These are phyloP conservation scores for Bolboschoenoplectus hybrid DNA, from an alignment of 202 grass and related monocot species.

Conservation along the genomic window DNA sequence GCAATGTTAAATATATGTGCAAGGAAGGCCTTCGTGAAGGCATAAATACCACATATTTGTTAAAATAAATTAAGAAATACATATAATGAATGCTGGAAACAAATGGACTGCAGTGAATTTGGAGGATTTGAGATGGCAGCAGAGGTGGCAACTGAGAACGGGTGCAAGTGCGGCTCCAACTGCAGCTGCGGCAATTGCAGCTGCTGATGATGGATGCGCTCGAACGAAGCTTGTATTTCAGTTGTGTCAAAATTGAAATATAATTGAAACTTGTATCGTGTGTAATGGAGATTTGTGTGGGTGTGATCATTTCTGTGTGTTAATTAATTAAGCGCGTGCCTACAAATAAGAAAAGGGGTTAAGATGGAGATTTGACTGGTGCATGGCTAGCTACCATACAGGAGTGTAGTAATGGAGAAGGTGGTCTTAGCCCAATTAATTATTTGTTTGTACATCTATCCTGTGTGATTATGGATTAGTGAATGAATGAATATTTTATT, in stretches of 20 bases:
- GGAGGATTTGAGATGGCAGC: slow-evolving; percentile 41
- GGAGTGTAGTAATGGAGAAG: not conserved
- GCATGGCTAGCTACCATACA: not conserved
- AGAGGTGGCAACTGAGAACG: slow-evolving; percentile 44
- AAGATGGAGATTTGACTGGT: not conserved
- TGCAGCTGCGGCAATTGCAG: slow-evolving; percentile 66
- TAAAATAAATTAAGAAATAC: not conserved
- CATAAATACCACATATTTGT: too few relatives aligned
- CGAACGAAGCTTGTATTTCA: not conserved
- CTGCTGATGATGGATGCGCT: slow-evolving; percentile 28
- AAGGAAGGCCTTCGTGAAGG: too few relatives aligned
- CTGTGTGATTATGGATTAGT: slow-evolving; percentile 8
- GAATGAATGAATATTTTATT: slow-evolving; percentile 11
- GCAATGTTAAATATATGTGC: too few relatives aligned
- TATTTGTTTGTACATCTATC: not conserved
- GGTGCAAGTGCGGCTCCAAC: slow-evolving; percentile 52
- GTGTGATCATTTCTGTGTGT: not conserved
- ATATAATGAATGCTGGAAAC: not conserved
- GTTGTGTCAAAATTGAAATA: not conserved
- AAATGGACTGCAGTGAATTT: not conserved
- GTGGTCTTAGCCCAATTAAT: slow-evolving; percentile 4
- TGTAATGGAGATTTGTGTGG: slow-evolving; percentile 10
- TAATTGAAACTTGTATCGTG: not conserved
- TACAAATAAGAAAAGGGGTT: slow-evolving; percentile 1
- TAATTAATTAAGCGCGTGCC: not conserved